Evolutionary conservation across 2,329 filamentous ascomycete genomes (phyloP).

Genomic region (Pseudogymnoascus sp.): DNA sequence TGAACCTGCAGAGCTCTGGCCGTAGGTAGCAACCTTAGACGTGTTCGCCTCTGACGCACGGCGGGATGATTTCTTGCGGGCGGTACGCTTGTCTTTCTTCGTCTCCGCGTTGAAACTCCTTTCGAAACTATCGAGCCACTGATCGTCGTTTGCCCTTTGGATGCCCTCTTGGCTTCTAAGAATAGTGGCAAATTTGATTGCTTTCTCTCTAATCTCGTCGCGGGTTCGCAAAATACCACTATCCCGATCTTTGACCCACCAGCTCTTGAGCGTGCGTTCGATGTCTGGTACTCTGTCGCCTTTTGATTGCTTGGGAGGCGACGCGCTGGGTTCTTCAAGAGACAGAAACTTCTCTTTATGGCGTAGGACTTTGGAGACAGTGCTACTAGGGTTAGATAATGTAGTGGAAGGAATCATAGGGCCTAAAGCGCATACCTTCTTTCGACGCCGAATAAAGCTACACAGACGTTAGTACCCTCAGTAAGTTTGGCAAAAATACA

Average conservation of each 20-base stretch:
- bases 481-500: not conserved
- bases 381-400: slow-evolving; percentile 48
- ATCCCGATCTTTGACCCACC: slow-evolving; percentile 72
- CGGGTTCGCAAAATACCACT: slow-evolving; percentile 66
- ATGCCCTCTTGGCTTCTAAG: slow-evolving; percentile 65
- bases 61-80: slow-evolving; percentile 26
- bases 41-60: slow-evolving; percentile 63
- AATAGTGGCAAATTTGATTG: slow-evolving; percentile 67
- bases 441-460: slow-evolving; percentile 88
- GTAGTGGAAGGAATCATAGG: not conserved
- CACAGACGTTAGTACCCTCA: slow-evolving; percentile 26
- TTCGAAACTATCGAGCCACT: slow-evolving; percentile 94
- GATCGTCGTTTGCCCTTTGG: slow-evolving; percentile 60
- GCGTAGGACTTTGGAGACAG: slow-evolving; percentile 93
- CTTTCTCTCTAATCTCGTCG: slow-evolving; percentile 77
- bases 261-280: slow-evolving; percentile 81
- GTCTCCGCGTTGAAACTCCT: slow-evolving; percentile 49
- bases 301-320: slow-evolving; percentile 74
- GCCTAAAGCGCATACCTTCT: slow-evolving; percentile 60
- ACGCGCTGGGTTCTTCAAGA: slow-evolving; percentile 67
- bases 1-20: slow-evolving; percentile 43
- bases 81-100: slow-evolving; percentile 59
- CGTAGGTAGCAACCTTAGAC: slow-evolving; percentile 53
- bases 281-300: slow-evolving; percentile 76
- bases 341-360: slow-evolving; percentile 92